These are phyloP conservation scores for Eimeria sp. DNA, from an alignment of 169 alveolate species.

Conservation along the genomic window DNA sequence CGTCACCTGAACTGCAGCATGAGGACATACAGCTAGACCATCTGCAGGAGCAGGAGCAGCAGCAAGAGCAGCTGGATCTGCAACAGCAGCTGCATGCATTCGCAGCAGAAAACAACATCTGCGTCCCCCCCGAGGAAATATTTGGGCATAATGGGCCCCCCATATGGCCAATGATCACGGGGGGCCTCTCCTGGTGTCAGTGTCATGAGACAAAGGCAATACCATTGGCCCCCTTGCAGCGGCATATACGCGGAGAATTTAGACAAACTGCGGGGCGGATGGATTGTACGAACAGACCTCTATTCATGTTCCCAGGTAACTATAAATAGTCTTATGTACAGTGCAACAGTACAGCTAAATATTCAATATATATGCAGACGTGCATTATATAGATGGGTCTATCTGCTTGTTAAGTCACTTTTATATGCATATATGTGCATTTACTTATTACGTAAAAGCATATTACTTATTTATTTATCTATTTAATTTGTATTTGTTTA, in stretches of 20 bases:
- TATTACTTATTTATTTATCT: not conserved
- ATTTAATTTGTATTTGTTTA: not conserved
- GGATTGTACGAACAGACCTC: not conserved
- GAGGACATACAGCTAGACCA: not conserved
- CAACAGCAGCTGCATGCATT: not conserved
- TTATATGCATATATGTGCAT: not conserved
- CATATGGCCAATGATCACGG: constrained; percentile 41
- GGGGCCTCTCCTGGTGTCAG: constrained; percentile 27
- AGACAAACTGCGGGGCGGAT: not conserved
- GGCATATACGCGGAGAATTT: not conserved
- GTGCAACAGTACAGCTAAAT: not conserved
- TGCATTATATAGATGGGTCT: not conserved
- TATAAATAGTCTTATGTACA: not conserved
- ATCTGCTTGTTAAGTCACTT: not conserved
- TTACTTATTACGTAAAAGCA: too few relatives aligned
- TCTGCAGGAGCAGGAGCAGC: not conserved
- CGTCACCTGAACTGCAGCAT: not conserved
- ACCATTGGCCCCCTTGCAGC: constrained; percentile 35
- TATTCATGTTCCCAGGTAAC: not conserved
- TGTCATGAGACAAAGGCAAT: constrained; percentile 37
- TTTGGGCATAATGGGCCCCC: constrained; percentile 56
- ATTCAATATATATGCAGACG: not conserved
- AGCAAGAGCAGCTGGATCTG: not conserved
- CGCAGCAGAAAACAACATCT: not conserved
- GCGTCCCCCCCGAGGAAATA: constrained; percentile 9